Evolutionary conservation across 305 asterid genomes (phyloP), one percentile per base, ranked within the genome.

Genomic region (Fraxinus angustifolia): DNA sequence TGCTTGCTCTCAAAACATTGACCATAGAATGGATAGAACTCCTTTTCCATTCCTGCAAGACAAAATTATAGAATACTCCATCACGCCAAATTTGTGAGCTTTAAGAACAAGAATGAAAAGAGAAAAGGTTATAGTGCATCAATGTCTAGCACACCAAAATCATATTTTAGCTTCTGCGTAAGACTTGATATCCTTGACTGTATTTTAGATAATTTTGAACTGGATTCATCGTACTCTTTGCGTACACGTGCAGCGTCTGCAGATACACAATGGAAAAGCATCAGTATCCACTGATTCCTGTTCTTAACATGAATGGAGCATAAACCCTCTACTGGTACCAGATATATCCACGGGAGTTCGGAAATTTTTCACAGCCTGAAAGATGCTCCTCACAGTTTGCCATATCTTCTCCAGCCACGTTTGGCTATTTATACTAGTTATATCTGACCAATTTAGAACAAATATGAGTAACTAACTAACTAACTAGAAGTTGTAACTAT

Each of bases 351-450:
- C 92, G 36, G 99, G 98, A 81, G 88, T 87, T 86, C 89, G 95
- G 88, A 95, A 95, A 78, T 89, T 62, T 84, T 90, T 95, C 85
- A 94, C 92, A 74, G 93, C 90, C 77, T 88, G 90, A 79, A 94
- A 84, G 86, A 94, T 84, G 83, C 81, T 88, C 85, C 88, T 89
- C 79, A 88, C 96, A 79, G 91, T 88, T 82, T 86, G 80, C 88
- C 91, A 95, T 84, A 95, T 89, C 96, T 92, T 95, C 87, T 90
- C 96, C 88, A 90, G 85, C 99, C 97, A 95, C 60, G 98, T 91
- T 48, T 92, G 88, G 85, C 88, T 84, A 79, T 89, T 78, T 76
- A 91, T 62, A 89, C 83, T 81, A 80, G 87, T 82, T 79, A 81
- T 50, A 85, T 93, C 98, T 93, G 91, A 85, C 40, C 85, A 89